Percentiles rank a stretch among this genome's conserved stretches.
Conservation (phyloP, 805 yeast genomes). For the Nakazawaea holstii region DNA sequence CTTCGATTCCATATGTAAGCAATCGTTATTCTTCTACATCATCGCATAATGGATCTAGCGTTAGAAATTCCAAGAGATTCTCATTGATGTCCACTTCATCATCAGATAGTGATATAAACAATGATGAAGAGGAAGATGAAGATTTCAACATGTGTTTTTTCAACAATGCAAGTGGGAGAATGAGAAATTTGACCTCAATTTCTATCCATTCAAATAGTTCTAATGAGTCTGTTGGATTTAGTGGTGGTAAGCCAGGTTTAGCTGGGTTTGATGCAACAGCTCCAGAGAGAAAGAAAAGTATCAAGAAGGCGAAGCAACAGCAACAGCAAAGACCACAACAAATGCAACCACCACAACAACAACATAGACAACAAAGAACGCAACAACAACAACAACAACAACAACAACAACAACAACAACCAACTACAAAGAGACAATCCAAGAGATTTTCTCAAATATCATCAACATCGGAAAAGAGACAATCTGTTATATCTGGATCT, state of each 20-base stretch:
- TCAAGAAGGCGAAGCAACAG: too few relatives aligned
- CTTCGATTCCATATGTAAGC: constrained; percentile 9
- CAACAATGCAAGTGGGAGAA: constrained; percentile 6
- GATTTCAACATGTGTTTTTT: constrained; percentile 10
- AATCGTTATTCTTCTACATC: constrained; percentile 3
- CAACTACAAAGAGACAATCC: background rate
- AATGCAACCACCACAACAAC: background rate
- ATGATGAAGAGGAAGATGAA: background rate
- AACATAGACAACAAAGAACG: background rate
- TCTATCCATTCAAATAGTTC: constrained; percentile 10
- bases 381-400: background rate
- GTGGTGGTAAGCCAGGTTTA: constrained; percentile 9
- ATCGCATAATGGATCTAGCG: constrained; percentile 4
- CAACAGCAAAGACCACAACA: background rate
- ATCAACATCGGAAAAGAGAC: background rate
- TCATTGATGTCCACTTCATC: constrained; percentile 1
- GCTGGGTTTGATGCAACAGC: constrained; percentile 3
- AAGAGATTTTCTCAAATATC: background rate
- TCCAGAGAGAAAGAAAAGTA: background rate
- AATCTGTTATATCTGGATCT: background rate
- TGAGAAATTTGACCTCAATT: constrained; percentile 4
- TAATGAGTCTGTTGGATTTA: constrained; percentile 2
- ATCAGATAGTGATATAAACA: background rate
- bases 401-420: background rate
- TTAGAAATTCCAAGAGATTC: constrained; percentile 9